Percentiles rank a stretch among this genome's conserved stretches.
Evolutionary conservation across 2,329 filamentous ascomycete species (phyloP).

Genomic region (Fusarium sulawesiense): DNA sequence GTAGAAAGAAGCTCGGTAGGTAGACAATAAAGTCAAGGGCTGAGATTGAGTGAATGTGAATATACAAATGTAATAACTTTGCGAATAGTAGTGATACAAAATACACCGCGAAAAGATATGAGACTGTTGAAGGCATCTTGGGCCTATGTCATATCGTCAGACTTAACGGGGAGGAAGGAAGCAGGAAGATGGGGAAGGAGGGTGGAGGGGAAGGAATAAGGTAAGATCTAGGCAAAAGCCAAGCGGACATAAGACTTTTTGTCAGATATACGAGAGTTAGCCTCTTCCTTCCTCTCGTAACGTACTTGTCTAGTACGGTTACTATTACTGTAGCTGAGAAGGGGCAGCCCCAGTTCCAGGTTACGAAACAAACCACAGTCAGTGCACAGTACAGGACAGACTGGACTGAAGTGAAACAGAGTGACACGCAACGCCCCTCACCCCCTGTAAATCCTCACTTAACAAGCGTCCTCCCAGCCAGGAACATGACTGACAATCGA

Average conservation of each 20-base stretch:
- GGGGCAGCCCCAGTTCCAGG: conserved; percentile 19
- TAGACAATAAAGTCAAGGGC: conserved; percentile 44
- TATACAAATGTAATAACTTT: conserved; percentile 46
- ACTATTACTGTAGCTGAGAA: conserved; percentile 14
- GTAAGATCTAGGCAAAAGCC: conserved; percentile 38
- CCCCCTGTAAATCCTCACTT: not conserved
- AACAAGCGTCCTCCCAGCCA: not conserved
- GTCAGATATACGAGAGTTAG: conserved; percentile 14
- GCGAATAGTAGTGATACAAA: conserved; percentile 44
- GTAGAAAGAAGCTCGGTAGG: conserved; percentile 46
- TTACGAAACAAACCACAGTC: conserved; percentile 7
- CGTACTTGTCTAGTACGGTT: not conserved
- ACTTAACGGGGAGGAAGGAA: conserved; percentile 4
- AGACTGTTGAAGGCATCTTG: conserved; percentile 40
- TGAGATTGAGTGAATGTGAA: conserved; percentile 43
- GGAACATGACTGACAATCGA: not conserved
- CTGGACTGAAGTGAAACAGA: conserved; percentile 35
- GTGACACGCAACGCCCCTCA: conserved; percentile 33
- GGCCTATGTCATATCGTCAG: conserved; percentile 37
- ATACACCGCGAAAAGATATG: conserved; percentile 47
- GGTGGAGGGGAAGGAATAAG: conserved; percentile 23
- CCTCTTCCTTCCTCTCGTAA: not conserved
- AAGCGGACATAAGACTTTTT: conserved; percentile 37
- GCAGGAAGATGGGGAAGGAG: not conserved
- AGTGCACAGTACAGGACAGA: not conserved